Evolutionary conservation across 1,284 basidiomycete genomes (phyloP), one percentile per base, ranked within the genome.

Genomic region (Peniophora sp.): DNA sequence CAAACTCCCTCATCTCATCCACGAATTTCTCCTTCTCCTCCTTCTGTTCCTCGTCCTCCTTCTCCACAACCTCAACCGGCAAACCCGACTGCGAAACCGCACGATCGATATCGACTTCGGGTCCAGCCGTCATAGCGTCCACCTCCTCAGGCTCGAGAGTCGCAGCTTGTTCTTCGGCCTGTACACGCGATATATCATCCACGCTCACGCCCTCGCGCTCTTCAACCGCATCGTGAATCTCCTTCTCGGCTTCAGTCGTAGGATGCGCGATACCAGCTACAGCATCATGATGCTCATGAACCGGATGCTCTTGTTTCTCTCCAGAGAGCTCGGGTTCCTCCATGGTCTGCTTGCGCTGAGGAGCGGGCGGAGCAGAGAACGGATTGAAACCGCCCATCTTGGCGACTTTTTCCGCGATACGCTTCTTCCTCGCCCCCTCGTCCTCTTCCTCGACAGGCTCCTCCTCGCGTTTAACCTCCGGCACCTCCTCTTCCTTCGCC

Each of bases 341-440:
- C 34, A 43, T 17, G 39, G 32, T 17, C 41, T 46, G 11, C 46
- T 22, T 66, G 10, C 61, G 65, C 2, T 71, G 67, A 32, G 27
- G 27, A 32, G 12, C 6, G 50, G 70, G 65, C 9, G 67, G 67
- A 0, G 66, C 66, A 16, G 74, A 69, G 53, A 83, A 74, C 1
- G 81, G 79, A 59, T 84, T 85, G 59, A 83, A 68, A 22, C 78
- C 85, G 11, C 83, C 84, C 69, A 79, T 81, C 65, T 81, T 78
- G 2, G 78, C 77, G 41, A 85, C 61, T 45, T 72, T 75, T 55
- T 80, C 82, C n/a, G 80, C 76, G 35, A 84, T 75, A 51, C 77
- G 77, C 56, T 73, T 73, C 34, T 75, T 72, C 34, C 78, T 75
- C 3, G 72, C 65, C 27, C 62, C 70, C 54, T 78, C 80, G 27